Evolutionary conservation across 2,329 filamentous ascomycete species (phyloP).

Genomic region (Nemania serpens): DNA sequence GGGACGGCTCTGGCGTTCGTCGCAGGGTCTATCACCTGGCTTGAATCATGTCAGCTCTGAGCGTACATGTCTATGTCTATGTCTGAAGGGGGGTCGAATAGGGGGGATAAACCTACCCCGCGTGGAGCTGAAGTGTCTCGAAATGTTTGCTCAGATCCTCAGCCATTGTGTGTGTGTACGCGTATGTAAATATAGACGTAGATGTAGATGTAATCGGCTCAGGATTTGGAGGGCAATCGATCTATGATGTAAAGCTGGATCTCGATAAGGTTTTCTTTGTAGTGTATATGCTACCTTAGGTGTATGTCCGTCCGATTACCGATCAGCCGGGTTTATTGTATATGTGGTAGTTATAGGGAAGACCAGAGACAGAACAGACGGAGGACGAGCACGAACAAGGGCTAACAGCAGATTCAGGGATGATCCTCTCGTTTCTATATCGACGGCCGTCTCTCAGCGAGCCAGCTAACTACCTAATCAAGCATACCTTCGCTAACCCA

Average conservation of each 20-base stretch:
- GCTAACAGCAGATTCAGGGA: not conserved
- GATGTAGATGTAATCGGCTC: not conserved
- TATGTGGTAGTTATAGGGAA: no score
- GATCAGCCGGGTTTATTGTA: not conserved
- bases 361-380: no score
- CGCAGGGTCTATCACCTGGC: conserved; percentile 76
- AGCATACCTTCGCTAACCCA: not conserved
- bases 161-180: conserved; percentile 43
- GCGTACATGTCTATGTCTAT: not conserved
- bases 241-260: no score
- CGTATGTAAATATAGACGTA: not conserved
- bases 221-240: not conserved
- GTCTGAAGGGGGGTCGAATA: not conserved
- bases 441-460: not conserved
- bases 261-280: no score
- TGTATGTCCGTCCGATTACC: not conserved
- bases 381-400: not conserved
- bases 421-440: not conserved
- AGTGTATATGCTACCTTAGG: no score
- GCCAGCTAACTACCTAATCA: no score
- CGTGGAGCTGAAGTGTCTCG: conserved; percentile 85
- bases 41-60: conserved; percentile 44
- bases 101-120: conserved; percentile 61
- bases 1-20: conserved; percentile 91
- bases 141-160: conserved; percentile 65